Evolutionary conservation across 352 stramenopile genomes (phyloP).

Genomic region (Phytophthora multivora): DNA sequence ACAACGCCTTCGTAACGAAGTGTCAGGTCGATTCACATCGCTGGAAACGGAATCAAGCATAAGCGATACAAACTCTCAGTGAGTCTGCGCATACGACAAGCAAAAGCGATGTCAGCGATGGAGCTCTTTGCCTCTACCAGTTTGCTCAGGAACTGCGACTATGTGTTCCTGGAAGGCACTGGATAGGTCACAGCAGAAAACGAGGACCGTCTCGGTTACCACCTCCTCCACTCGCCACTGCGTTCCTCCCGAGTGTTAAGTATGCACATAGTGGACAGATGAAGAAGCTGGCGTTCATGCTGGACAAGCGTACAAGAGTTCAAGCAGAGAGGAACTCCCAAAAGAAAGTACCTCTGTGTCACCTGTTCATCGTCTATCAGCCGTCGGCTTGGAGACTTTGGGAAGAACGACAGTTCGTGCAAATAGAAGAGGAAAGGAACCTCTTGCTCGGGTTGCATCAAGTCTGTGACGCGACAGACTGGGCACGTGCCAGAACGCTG

Average conservation of each 20-base stretch:
- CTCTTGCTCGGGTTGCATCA: background rate
- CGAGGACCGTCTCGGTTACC: constrained; percentile 39
- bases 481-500: too few species aligned
- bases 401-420: constrained; percentile 15
- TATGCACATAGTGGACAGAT: constrained; percentile 29
- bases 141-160: constrained; percentile 36
- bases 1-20: constrained; percentile 29
- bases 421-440: constrained; percentile 40
- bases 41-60: constrained; percentile 46
- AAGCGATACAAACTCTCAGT: constrained; percentile 36
- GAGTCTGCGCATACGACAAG: background rate
- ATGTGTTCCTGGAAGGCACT: constrained; percentile 37
- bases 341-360: constrained; percentile 22
- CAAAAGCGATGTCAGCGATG: constrained; percentile 4
- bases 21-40: constrained; percentile 24
- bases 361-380: constrained; percentile 13
- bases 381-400: constrained; percentile 21
- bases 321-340: constrained; percentile 11
- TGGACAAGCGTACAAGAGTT: constrained; percentile 25
- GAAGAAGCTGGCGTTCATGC: constrained; percentile 32
- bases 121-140: constrained; percentile 21
- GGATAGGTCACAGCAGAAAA: constrained; percentile 21
- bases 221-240: constrained; percentile 43
- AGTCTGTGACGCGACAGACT: too few species aligned
- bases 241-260: constrained; percentile 27